Conservation (phyloP, 2,329 filamentous ascomycete species). For the Microsporum audouinii region DNA sequence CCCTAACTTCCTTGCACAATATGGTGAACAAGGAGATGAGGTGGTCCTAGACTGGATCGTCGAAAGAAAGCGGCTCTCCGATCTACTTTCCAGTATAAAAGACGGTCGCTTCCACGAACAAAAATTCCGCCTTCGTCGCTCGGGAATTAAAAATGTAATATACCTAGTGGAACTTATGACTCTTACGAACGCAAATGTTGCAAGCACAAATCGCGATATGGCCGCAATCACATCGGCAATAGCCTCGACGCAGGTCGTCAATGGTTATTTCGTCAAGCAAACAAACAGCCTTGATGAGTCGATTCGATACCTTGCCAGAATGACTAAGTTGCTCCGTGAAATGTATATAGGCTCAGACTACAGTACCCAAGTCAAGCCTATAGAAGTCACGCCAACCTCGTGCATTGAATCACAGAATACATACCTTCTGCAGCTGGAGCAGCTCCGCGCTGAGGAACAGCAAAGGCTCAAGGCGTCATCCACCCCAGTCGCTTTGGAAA, state of each 20-base stretch:
- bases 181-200: constrained; percentile 40
- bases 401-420: constrained; percentile 50
- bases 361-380: constrained; percentile 21
- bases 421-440: constrained; percentile 52
- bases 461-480: constrained; percentile 32
- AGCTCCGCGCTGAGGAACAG: constrained; percentile 45
- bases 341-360: constrained; percentile 40
- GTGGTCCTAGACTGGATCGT: constrained; percentile 69
- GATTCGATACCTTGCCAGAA: constrained; percentile 59
- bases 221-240: constrained; percentile 62
- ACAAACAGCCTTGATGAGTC: constrained; percentile 67
- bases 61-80: constrained; percentile 69
- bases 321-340: constrained; percentile 57
- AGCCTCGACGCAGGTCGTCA: constrained; percentile 64
- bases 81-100: constrained; percentile 68
- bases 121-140: constrained; percentile 64
- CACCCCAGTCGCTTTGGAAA: background rate
- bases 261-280: constrained; percentile 67
- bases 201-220: constrained; percentile 41
- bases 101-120: constrained; percentile 75
- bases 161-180: constrained; percentile 71
- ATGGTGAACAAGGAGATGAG: constrained; percentile 50
- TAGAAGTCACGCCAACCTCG: constrained; percentile 55
- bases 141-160: constrained; percentile 62
- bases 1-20: constrained; percentile 42